Percentiles rank a stretch among this genome's conserved stretches.
Conservation (phyloP, 2,329 filamentous ascomycete species). For the Cytospora leucostoma region DNA sequence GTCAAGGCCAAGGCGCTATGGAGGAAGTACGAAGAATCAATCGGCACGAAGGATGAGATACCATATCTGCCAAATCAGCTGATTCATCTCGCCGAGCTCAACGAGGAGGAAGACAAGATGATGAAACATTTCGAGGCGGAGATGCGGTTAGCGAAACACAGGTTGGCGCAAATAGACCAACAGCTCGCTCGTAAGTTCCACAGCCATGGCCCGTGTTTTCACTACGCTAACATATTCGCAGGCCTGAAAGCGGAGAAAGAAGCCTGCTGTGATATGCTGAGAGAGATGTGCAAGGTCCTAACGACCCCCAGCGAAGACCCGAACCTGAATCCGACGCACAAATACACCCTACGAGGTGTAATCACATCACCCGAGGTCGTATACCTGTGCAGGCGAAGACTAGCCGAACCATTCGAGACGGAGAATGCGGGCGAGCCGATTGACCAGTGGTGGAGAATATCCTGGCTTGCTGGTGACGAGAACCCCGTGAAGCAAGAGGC, state of each 20-base stretch:
- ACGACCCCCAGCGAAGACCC: constrained; percentile 25
- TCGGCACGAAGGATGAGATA: constrained; percentile 25
- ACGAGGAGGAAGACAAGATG: constrained; percentile 28
- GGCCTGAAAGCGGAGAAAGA: constrained; percentile 21
- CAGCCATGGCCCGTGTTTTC: no score
- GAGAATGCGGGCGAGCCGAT: constrained; percentile 22
- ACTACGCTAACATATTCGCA: constrained; percentile 15
- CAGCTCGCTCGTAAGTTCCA: constrained; percentile 24
- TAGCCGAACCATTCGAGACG: constrained; percentile 28
- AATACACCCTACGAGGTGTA: constrained; percentile 37
- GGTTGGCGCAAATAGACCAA: constrained; percentile 25
- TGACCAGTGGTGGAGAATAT: constrained; percentile 37
- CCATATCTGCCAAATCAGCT: constrained; percentile 32
- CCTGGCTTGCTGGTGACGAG: constrained; percentile 29
- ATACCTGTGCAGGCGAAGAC: constrained; percentile 34
- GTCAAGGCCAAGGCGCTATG: constrained; percentile 29
- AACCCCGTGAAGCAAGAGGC: constrained; percentile 29
- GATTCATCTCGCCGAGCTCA: constrained; percentile 26
- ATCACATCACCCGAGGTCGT: constrained; percentile 32
- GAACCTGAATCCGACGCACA: constrained; percentile 34
- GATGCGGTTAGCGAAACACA: constrained; percentile 28
- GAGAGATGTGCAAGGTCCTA: constrained; percentile 17
- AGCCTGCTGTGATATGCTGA: constrained; percentile 20
- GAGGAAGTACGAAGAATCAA: constrained; percentile 29
- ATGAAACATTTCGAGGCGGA: constrained; percentile 28